A percentile compares a stretch with the other conserved stretches of the same genome.
Evolutionary conservation across 495 filamentous ascomycete genomes (phyloP).

Genomic region (Apiosordaria backusii): DNA sequence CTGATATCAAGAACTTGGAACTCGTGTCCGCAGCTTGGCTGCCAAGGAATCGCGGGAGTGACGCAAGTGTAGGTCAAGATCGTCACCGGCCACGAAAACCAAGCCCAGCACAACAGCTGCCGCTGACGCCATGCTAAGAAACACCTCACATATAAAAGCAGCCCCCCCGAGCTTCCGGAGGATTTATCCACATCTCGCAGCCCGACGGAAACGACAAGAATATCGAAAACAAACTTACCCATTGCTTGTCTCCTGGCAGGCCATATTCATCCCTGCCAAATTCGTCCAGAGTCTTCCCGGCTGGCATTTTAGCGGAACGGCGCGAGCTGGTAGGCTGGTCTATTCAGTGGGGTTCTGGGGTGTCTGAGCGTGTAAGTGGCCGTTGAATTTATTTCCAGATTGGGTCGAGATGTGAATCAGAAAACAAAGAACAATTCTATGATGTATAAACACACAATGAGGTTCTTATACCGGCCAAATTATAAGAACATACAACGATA

Average conservation of each 20-base stretch:
- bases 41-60: slow-evolving; percentile 18
- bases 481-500: neutral
- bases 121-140: neutral
- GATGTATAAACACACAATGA: slow-evolving; percentile 2
- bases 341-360: neutral
- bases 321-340: neutral
- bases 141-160: neutral
- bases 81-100: slow-evolving; percentile 6
- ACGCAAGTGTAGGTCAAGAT: slow-evolving; percentile 23
- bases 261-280: slow-evolving; percentile 17
- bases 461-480: neutral
- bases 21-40: too few relatives aligned
- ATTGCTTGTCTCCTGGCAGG: slow-evolving; percentile 25
- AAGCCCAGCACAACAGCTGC: neutral
- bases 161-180: neutral
- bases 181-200: neutral
- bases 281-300: slow-evolving; percentile 13
- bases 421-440: neutral
- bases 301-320: slow-evolving; percentile 4
- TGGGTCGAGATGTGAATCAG: neutral
- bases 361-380: neutral
- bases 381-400: neutral
- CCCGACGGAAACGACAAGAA: neutral
- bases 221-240: slow-evolving; percentile 22
- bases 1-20: neutral